phyloP scores from a whole-genome alignment of 1,284 basidiomycete genomes.

The Marasmius oreades region DNA sequence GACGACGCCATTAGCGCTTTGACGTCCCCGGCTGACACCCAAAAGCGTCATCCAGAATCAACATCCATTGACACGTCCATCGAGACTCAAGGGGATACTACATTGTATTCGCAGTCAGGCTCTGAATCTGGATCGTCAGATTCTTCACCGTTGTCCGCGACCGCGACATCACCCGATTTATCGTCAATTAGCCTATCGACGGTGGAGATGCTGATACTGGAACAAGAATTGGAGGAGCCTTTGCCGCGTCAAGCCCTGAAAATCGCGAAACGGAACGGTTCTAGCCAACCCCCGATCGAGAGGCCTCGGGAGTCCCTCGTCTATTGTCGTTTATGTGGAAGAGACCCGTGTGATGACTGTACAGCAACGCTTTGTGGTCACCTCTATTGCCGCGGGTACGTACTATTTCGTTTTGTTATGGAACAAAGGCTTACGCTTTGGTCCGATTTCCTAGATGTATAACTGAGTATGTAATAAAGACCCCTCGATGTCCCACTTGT shows the following conservation, averaged over 20 bases:
- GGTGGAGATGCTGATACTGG: background rate
- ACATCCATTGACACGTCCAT: no score
- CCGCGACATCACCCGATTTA: background rate
- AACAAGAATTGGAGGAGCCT: background rate
- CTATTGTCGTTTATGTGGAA: slow-evolving; percentile 42
- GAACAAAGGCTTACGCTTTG: background rate
- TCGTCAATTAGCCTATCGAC: background rate
- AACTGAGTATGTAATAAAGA: slow-evolving; percentile 38
- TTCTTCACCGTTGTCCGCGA: background rate
- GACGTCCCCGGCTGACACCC: no score
- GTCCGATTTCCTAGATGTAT: slow-evolving; percentile 44
- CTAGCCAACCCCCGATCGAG: background rate
- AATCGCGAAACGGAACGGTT: background rate
- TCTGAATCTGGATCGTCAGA: background rate
- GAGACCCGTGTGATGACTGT: slow-evolving; percentile 40
- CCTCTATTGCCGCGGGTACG: slow-evolving; percentile 51
- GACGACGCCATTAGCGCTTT: no score
- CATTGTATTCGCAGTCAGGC: background rate
- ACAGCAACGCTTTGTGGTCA: slow-evolving; percentile 57
- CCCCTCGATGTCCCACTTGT: slow-evolving; percentile 45
- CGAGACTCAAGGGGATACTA: no score
- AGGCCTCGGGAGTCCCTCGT: slow-evolving; percentile 24
- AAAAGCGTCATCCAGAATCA: no score
- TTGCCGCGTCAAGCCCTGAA: background rate
- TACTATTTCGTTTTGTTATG: slow-evolving; percentile 4